A percentile compares a stretch with the other conserved stretches of the same genome.
Conservation (phyloP, 2,329 filamentous ascomycete species). For the Cladosporium velox region DNA sequence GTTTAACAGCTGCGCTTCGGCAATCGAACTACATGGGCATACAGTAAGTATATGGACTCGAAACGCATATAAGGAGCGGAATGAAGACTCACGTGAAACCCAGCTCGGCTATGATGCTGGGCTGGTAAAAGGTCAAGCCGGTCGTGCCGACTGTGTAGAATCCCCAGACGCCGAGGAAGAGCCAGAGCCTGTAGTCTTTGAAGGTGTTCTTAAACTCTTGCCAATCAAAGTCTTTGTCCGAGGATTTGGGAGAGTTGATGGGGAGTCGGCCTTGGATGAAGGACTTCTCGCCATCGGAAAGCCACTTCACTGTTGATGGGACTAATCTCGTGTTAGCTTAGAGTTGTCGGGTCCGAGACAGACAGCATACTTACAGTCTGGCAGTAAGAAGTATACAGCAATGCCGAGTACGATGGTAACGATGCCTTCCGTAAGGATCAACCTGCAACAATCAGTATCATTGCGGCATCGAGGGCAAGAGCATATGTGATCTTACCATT, state of each 20-base stretch:
- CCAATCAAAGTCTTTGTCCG: conserved; percentile 45
- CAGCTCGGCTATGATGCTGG: conserved; percentile 40
- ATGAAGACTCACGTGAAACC: conserved; percentile 22
- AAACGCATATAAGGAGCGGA: background rate
- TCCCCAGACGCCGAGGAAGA: conserved; percentile 51
- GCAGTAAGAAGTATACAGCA: conserved; percentile 55
- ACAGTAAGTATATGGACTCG: background rate
- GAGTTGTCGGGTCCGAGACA: conserved; percentile 4
- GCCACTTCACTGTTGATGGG: background rate
- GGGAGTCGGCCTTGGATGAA: conserved; percentile 53
- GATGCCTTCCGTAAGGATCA: conserved; percentile 44
- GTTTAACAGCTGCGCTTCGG: conserved; percentile 23
- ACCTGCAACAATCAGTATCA: background rate
- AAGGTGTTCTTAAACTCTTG: conserved; percentile 44
- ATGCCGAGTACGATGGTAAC: conserved; percentile 51
- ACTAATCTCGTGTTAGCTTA: background rate
- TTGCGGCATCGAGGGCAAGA: background rate
- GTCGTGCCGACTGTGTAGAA: conserved; percentile 50
- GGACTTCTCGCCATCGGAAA: conserved; percentile 42
- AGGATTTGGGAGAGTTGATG: conserved; percentile 44
- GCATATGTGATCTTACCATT: background rate
- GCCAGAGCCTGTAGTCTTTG: conserved; percentile 47
- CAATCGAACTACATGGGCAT: conserved; percentile 17
- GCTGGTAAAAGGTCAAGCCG: conserved; percentile 48
- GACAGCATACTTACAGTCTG: conserved; percentile 55